Base-by-base conservation (phyloP, 2,329 filamentous ascomycete genomes). In the Stachybotrys elegans region DNA sequence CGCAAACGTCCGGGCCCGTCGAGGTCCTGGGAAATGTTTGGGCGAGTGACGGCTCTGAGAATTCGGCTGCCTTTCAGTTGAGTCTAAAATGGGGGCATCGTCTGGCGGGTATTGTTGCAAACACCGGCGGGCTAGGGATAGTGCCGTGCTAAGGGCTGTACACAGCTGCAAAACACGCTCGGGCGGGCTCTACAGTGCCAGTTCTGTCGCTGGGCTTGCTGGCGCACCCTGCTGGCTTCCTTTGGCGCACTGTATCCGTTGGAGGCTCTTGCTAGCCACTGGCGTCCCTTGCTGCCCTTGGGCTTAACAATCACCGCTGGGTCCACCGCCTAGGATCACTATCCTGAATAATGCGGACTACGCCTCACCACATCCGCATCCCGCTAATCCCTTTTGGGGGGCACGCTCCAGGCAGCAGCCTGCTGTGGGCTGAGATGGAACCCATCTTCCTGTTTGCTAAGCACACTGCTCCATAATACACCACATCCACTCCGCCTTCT, bases 401-500 rank as follows among this genome's bases (percentile, higher is more conserved):
- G 16, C 35, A 25, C 20, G 38, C 39, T 58, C 55, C 49, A 63
- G 61, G 61, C 61, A 63, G 59, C 61, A 64, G 61, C 54, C 53
- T 51, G 43, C 51, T 44, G 52, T 47, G 51, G 60, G 55, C 55
- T 59, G 55, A 56, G 55, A 39, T 39, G 25, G 41, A 21, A n/a
- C n/a, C 42, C 25, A 40, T 47, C 49, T 40, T 9, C 13, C 45
- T 40, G 52, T 52, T 58, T 58, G 55, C 56, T 58, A 57, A 58
- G 56, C 55, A 53, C 11, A 3, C n/a, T n/a, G 36, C 22, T 22
- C 36, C 36, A 23, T n/a, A n/a, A n/a, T n/a, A n/a, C n/a, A n/a
- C n/a, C n/a, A n/a, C n/a, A n/a, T n/a, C n/a, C n/a, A n/a, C n/a
- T n/a, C n/a, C 31, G 31, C 31, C 31, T 16, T 34, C 31, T 34